These are phyloP conservation scores for Pyricularia sp. DNA, from an alignment of 2,329 filamentous ascomycete genomes.

Conservation along the genomic window DNA sequence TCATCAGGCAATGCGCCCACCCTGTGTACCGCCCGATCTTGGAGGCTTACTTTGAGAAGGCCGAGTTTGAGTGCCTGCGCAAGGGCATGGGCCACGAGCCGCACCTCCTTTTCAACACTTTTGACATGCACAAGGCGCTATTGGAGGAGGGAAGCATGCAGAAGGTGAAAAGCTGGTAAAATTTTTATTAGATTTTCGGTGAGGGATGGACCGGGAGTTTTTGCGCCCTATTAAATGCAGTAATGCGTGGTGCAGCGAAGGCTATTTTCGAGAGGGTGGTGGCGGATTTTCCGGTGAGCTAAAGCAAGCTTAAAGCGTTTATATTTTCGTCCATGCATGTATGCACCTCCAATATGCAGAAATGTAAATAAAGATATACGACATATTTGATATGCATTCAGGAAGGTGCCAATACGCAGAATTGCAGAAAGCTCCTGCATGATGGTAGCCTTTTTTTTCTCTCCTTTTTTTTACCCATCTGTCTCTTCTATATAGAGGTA, in stretches of 20 bases:
- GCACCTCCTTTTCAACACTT: constrained; percentile 75
- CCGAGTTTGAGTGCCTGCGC: constrained; percentile 74
- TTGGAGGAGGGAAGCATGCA: constrained; percentile 76
- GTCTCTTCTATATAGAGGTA: background rate
- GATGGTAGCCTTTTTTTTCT: background rate
- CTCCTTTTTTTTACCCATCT: background rate
- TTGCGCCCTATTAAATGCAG: background rate
- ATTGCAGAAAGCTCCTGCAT: background rate
- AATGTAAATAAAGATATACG: background rate
- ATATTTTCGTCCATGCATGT: background rate
- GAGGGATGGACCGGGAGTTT: background rate
- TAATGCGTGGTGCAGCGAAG: background rate
- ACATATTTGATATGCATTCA: background rate
- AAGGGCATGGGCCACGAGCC: constrained; percentile 90
- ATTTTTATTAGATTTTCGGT: background rate
- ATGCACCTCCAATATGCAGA: background rate
- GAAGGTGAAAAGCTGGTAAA: constrained; percentile 49
- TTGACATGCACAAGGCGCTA: constrained; percentile 83
- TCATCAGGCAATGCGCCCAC: constrained; percentile 81
- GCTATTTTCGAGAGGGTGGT: too few relatives aligned
- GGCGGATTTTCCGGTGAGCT: background rate
- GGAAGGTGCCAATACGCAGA: background rate
- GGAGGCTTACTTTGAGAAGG: constrained; percentile 73
- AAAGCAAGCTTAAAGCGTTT: background rate
- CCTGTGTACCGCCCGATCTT: constrained; percentile 78